These are phyloP conservation scores for Brassica balearica DNA, from an alignment of 441 rosid species.

Conservation along the genomic window DNA sequence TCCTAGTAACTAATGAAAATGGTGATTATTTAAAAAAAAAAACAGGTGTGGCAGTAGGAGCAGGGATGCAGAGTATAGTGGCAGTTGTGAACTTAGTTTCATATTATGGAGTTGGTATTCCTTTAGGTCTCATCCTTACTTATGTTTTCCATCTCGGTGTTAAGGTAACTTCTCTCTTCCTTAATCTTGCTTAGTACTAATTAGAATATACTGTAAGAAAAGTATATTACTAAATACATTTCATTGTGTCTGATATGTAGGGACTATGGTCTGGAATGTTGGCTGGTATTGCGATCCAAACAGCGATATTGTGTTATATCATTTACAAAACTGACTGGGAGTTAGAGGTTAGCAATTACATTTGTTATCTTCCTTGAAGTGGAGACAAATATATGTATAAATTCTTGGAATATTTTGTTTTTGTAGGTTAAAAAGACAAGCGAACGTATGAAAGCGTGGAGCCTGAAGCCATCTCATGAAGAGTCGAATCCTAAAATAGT, in stretches of 20 bases:
- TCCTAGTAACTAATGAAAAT: too few relatives aligned
- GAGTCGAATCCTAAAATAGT: slow-evolving; percentile 27
- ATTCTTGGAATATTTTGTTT: background rate
- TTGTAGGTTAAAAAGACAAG: slow-evolving; percentile 37
- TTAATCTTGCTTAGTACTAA: background rate
- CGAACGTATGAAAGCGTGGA: slow-evolving; percentile 43
- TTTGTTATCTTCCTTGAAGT: slow-evolving; percentile 6
- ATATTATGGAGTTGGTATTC: slow-evolving; percentile 53
- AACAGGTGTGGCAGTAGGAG: slow-evolving; percentile 58
- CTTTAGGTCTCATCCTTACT: slow-evolving; percentile 49
- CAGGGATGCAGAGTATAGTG: slow-evolving; percentile 50
- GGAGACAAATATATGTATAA: background rate
- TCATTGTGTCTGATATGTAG: slow-evolving; percentile 37
- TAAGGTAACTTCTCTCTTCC: slow-evolving; percentile 31
- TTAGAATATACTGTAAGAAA: background rate
- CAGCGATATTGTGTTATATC: slow-evolving; percentile 46
- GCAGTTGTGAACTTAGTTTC: slow-evolving; percentile 51
- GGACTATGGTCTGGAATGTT: slow-evolving; percentile 75
- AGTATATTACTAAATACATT: background rate
- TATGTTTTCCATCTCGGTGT: slow-evolving; percentile 48
- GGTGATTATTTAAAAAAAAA: too few relatives aligned
- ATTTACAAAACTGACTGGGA: slow-evolving; percentile 65
- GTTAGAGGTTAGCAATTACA: slow-evolving; percentile 50
- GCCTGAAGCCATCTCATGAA: slow-evolving; percentile 33
- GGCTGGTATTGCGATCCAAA: slow-evolving; percentile 54